Percentiles rank a stretch among this genome's conserved stretches.
phyloP scores from a whole-genome alignment of 148 eudicot species.

The Rhododendron mucronatum region DNA sequence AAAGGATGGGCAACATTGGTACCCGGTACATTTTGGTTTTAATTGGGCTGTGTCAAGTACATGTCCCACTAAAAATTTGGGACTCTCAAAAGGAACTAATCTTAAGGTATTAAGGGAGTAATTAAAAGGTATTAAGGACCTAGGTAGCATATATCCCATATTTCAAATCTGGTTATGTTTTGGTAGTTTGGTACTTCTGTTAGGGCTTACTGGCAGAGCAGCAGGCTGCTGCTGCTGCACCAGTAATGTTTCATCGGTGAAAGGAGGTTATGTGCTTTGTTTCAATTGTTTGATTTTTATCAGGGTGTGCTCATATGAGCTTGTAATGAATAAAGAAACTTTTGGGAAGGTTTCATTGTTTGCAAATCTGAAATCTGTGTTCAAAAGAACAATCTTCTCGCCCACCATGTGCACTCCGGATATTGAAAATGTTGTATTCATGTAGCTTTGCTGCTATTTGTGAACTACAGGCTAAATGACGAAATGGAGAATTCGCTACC shows the following conservation, averaged over 20 bases:
- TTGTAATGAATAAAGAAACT: neutral
- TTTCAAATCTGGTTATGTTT: neutral
- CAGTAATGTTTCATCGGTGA: neutral
- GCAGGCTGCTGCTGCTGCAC: neutral
- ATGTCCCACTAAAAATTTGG: neutral
- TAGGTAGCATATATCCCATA: neutral
- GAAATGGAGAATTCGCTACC: slow-evolving; percentile 60
- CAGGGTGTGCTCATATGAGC: neutral
- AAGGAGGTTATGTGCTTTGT: neutral
- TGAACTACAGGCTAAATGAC: slow-evolving; percentile 49
- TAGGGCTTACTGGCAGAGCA: neutral
- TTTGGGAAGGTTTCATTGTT: neutral
- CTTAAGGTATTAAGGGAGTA: neutral
- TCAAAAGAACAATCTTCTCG: neutral
- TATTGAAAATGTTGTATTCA: neutral
- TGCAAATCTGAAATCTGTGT: neutral
- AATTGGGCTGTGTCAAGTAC: neutral
- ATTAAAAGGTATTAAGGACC: neutral
- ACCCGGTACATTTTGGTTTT: neutral
- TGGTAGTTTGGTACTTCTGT: neutral
- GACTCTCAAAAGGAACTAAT: neutral
- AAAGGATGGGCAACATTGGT: neutral
- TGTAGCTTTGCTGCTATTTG: neutral
- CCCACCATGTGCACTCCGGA: neutral
- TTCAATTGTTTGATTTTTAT: neutral